These are phyloP conservation scores for Fusarium pseudograminearum DNA, from an alignment of 2,329 filamentous ascomycete species.

Conservation along the genomic window DNA sequence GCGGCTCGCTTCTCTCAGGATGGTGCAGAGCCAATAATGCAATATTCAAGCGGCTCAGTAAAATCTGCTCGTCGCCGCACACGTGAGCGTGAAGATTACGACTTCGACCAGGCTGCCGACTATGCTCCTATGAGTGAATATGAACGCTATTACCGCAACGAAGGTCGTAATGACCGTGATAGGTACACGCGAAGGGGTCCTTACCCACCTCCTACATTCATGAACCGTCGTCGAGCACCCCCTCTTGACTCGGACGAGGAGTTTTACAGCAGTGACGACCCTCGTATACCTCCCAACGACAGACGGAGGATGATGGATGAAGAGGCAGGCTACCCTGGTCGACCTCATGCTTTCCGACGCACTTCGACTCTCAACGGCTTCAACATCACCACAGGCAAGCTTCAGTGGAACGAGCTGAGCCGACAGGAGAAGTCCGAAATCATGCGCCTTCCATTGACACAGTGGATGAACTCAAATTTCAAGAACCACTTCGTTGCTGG, in stretches of 20 bases:
- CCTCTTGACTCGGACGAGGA: constrained; percentile 46
- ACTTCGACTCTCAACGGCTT: constrained; percentile 30
- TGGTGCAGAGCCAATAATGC: constrained; percentile 38
- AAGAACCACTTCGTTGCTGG: constrained; percentile 59
- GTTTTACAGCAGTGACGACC: constrained; percentile 38
- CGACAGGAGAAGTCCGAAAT: constrained; percentile 57
- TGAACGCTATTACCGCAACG: constrained; percentile 45
- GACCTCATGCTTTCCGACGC: constrained; percentile 14
- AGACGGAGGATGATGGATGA: constrained; percentile 40
- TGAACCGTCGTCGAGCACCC: constrained; percentile 40
- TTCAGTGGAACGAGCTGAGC: constrained; percentile 56
- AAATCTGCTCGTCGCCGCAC: constrained; percentile 40
- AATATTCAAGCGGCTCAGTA: constrained; percentile 38
- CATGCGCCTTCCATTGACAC: constrained; percentile 58
- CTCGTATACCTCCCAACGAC: constrained; percentile 28
- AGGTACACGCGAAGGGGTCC: constrained; percentile 40
- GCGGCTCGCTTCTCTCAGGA: constrained; percentile 39
- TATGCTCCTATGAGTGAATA: constrained; percentile 41
- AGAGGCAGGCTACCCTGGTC: constrained; percentile 38
- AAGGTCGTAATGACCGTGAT: constrained; percentile 39
- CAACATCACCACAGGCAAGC: constrained; percentile 39
- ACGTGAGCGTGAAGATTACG: constrained; percentile 41
- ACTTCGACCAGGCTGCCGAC: constrained; percentile 41
- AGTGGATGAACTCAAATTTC: constrained; percentile 61
- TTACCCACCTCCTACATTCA: constrained; percentile 44